Evolutionary conservation across 208 protist genomes (phyloP).

Genomic region (Novymonas esmeraldas): DNA sequence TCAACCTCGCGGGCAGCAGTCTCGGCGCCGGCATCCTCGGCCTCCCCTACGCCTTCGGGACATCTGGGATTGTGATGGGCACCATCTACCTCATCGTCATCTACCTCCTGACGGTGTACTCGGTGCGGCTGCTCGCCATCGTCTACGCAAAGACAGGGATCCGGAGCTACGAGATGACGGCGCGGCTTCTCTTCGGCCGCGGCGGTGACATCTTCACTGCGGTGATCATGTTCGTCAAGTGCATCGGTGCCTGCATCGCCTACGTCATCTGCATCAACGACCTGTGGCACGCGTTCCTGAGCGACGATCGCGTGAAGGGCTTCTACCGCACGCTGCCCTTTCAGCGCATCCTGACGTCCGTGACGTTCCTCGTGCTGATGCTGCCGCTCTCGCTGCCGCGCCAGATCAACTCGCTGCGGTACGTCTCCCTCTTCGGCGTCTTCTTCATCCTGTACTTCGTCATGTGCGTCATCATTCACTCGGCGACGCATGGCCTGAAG

Average conservation of each 20-base stretch:
- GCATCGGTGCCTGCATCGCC: conserved; percentile 74
- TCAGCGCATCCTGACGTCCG: conserved; percentile 39
- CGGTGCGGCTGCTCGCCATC: conserved; percentile 54
- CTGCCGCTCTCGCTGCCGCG: conserved; percentile 71
- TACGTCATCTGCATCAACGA: conserved; percentile 74
- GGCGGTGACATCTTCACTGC: conserved; percentile 62
- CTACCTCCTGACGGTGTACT: conserved; percentile 73
- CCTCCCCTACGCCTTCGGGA: conserved; percentile 63
- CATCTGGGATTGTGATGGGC: conserved; percentile 62
- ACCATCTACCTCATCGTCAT: conserved; percentile 66
- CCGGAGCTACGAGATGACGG: conserved; percentile 68
- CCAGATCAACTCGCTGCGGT: conserved; percentile 79
- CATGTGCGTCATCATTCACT: conserved; percentile 61
- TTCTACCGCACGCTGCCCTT: conserved; percentile 36
- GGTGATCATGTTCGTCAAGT: conserved; percentile 76
- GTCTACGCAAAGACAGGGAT: conserved; percentile 55
- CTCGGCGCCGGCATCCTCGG: conserved; percentile 74
- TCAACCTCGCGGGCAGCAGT: conserved; percentile 73
- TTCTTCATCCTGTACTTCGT: conserved; percentile 76
- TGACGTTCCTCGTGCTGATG: conserved; percentile 71
- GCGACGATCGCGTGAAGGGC: conserved; percentile 34
- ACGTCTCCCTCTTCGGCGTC: conserved; percentile 68
- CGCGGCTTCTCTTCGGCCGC: conserved; percentile 47
- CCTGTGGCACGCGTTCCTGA: conserved; percentile 52
- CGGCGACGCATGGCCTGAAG: conserved; percentile 26